A percentile compares a stretch with the other conserved stretches of the same genome.
These are phyloP conservation scores for Syncephalastrum monosporum DNA, from an alignment of 371 early-diverging fungal genomes.

Conservation along the genomic window DNA sequence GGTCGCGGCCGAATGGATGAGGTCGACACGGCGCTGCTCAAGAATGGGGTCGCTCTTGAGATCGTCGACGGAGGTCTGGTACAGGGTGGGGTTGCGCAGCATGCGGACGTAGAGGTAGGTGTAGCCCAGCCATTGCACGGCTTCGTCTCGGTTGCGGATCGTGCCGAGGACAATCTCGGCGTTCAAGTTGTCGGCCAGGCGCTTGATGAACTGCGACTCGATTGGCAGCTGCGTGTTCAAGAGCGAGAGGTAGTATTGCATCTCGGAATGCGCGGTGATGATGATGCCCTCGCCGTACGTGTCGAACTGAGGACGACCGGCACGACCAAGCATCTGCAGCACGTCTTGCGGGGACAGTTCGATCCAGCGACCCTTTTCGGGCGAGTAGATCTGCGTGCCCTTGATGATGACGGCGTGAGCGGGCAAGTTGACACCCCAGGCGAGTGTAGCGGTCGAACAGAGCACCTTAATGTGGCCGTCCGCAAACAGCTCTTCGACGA, in stretches of 20 bases:
- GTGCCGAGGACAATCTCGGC: slow-evolving; percentile 97
- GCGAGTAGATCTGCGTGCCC: slow-evolving; percentile 97
- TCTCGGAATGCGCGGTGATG: slow-evolving; percentile 91
- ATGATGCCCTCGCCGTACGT: slow-evolving; percentile 97
- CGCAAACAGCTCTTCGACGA: slow-evolving; percentile 94
- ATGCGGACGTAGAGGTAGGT: slow-evolving; percentile 98
- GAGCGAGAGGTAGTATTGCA: slow-evolving; percentile 93
- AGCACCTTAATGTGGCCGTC: slow-evolving; percentile 93
- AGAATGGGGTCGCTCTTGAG: slow-evolving; percentile 80
- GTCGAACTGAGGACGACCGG: slow-evolving; percentile 99
- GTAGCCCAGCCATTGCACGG: slow-evolving; percentile 95
- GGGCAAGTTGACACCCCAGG: slow-evolving; percentile 99
- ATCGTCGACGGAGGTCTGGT: slow-evolving; percentile 77
- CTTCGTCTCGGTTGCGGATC: slow-evolving; percentile 90
- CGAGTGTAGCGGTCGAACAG: slow-evolving; percentile 98
- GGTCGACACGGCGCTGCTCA: slow-evolving; percentile 83
- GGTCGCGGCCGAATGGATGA: slow-evolving; percentile 87
- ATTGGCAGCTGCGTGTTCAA: slow-evolving; percentile 96
- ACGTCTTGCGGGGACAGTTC: slow-evolving; percentile 96
- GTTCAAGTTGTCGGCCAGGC: slow-evolving; percentile 91
- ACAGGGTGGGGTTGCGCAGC: slow-evolving; percentile 83
- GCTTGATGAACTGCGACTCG: slow-evolving; percentile 93
- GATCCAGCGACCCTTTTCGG: slow-evolving; percentile 92
- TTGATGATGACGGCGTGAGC: slow-evolving; percentile 99
- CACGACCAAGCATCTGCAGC: slow-evolving; percentile 99